A percentile compares a stretch with the other conserved stretches of the same genome.
phyloP scores from a whole-genome alignment of 2,329 filamentous ascomycete genomes.

The Colletotrichum sidae region DNA sequence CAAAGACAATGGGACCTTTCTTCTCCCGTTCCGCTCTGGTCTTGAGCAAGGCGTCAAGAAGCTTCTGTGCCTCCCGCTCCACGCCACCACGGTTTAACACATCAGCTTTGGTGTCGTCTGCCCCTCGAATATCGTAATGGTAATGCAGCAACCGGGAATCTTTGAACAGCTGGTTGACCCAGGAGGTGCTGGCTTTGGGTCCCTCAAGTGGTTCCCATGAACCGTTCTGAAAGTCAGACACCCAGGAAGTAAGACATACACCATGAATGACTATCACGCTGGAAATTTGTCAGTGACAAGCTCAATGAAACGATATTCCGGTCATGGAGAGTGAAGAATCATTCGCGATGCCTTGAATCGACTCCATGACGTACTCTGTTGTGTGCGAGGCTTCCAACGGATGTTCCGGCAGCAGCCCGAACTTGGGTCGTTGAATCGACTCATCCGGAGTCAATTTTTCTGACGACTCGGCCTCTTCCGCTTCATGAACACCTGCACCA shows the following conservation, averaged over 20 bases:
- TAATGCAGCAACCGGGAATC: not conserved
- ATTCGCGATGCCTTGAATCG: not conserved
- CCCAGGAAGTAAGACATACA: constrained; percentile 4
- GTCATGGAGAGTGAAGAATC: not conserved
- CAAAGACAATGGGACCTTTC: constrained; percentile 19
- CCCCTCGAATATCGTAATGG: not conserved
- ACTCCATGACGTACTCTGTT: no score
- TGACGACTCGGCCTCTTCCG: no score
- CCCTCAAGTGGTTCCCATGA: not conserved
- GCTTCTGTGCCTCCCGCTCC: constrained; percentile 8
- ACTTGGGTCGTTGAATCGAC: no score
- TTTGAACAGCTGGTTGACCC: not conserved
- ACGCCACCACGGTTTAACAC: constrained; percentile 9
- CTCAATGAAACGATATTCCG: not conserved
- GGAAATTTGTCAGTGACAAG: not conserved
- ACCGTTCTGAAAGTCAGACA: not conserved
- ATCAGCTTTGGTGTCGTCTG: not conserved
- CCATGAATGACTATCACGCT: constrained; percentile 21
- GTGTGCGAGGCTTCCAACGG: no score
- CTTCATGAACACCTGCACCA: no score
- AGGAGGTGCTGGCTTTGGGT: not conserved
- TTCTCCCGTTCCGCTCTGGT: not conserved
- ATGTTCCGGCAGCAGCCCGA: no score
- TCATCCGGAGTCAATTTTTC: no score
- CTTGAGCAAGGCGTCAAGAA: constrained; percentile 11